Evolutionary conservation across 345 rosid species (phyloP), one percentile per base, ranked within the genome.

Genomic region (Diplotaxis tenuifolia): DNA sequence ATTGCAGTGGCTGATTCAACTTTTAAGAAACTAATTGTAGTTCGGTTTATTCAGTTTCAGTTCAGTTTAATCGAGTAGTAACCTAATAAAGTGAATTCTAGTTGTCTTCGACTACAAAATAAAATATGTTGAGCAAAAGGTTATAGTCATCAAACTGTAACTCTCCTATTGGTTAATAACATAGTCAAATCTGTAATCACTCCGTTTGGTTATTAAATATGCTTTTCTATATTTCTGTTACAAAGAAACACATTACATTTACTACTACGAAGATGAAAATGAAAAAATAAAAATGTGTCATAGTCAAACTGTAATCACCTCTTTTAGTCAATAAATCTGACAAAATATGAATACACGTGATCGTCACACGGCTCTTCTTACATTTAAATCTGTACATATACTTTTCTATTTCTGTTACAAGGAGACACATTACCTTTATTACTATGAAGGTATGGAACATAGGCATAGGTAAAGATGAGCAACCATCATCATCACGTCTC

Each of bases 401-500:
- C n/a, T 42, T 14, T 42, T 42, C 49, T 42, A 12, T 42, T 14
- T 42, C 14, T 71, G 75, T 40, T 42, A 42, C 49, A 42, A 42
- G 4, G 15, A 49, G 60, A 60, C 18, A 27, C 9, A 32, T 71
- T 63, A 72, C 54, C 52, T 62, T 62, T 34, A 61, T 31, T 31
- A 61, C 36, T 6, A 10, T 52, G 49, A 52, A 73, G 64, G 71
- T 56, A 7, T 45, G 57, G 18, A 57, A 65, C 65, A 65, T 12
- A 73, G 25, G 49, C 63, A 63, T 9, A 73, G n/a, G 27, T 42
- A 38, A 27, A 65, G 49, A 64, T 64, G 76, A 55, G 57, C 31
- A 55, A 27, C 38, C 27, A 64, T 22, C 27, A 64, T 27, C 16
- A n/a, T 64, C 70, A 53, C 31, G 5, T 36, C 28, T 57, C 59